Base-by-base conservation (phyloP, 192 early-diverging fungal genomes). In the Coemansia sp. region DNA sequence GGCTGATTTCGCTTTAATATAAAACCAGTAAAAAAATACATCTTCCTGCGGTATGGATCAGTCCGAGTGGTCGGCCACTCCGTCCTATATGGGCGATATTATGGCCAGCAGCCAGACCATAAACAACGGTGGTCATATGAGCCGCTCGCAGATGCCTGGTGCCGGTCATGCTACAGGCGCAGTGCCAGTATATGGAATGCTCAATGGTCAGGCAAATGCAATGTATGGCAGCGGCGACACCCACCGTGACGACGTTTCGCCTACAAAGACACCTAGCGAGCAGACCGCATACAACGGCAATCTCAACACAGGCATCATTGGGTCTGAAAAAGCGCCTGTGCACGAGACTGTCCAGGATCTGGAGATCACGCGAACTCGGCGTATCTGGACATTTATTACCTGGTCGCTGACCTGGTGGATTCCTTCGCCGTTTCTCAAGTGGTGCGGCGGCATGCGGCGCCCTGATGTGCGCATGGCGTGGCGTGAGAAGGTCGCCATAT, bases 401-500 rank as follows among this genome's bases (percentile, higher is more conserved):
- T 80, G 77, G 77, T 10, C 22, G 56, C 61, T 80, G 62, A 80
- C 77, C 12, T 80, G 77, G 77, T 80, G 72, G 68, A 56, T 80
- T 10, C 72, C 77, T 4, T 70, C 72, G 42, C 77, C 77, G 22
- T 66, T 80, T 22, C 64, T 80, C 40, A 74, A 61, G 38, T 80
- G 72, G 72, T 71, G 71, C 38, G 77, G 77, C 31, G 78, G 69
- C 25, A 93, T 97, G 92, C 92, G 89, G 67, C 88, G 94, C 20
- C 85, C 89, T 28, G 94, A 97, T 77, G 87, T 97, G 60, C 92
- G 87, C 50, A 95, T 95, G 93, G 95, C 95, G 6, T 97, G 93
- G 93, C 83, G 95, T 52, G 96, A 98, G 77, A 98, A 98, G 75
- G 76, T 92, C 6, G 85, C 89, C 2, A 83, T 98, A 20, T 94